Evolutionary conservation across 2,329 filamentous ascomycete genomes (phyloP).

Genomic region (Pseudocercospora cruenta): DNA sequence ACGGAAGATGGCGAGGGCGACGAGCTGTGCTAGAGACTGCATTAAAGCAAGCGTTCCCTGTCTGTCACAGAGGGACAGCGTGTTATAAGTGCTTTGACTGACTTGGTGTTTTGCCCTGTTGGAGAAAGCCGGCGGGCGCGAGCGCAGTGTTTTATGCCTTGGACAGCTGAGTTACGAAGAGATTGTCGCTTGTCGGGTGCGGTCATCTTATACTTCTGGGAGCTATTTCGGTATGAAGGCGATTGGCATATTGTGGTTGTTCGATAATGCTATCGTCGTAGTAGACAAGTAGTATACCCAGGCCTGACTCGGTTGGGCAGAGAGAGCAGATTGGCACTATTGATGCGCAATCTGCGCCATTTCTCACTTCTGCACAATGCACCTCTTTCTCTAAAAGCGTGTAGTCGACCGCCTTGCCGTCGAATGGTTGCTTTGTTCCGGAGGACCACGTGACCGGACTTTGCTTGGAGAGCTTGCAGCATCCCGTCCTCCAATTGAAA

Average conservation of each 20-base stretch:
- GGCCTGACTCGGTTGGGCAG: not conserved
- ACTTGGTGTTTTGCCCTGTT: not conserved
- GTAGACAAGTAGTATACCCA: slow-evolving; percentile 2
- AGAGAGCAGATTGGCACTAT: not conserved
- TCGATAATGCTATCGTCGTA: not conserved
- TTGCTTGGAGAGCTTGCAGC: not conserved
- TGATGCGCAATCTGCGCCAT: not conserved
- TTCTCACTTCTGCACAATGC: not conserved
- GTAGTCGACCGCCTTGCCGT: not conserved
- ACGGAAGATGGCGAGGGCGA: not conserved
- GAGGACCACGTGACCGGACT: not conserved
- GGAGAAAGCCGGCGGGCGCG: slow-evolving; percentile 1
- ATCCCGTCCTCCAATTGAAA: not conserved
- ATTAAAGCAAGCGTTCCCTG: slow-evolving; percentile 1
- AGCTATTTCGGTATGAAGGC: not conserved
- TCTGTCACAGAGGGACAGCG: not conserved
- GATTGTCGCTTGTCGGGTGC: not conserved
- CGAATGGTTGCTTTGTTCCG: not conserved
- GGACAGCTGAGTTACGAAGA: not conserved
- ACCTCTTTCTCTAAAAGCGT: not conserved
- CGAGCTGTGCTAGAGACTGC: not conserved
- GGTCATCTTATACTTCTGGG: not conserved
- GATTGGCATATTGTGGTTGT: slow-evolving; percentile 1
- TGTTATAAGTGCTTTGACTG: not conserved
- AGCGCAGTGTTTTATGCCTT: not conserved